Evolutionary conservation across 768 basidiomycete genomes (phyloP).

Genomic region (Boletus insuetus): DNA sequence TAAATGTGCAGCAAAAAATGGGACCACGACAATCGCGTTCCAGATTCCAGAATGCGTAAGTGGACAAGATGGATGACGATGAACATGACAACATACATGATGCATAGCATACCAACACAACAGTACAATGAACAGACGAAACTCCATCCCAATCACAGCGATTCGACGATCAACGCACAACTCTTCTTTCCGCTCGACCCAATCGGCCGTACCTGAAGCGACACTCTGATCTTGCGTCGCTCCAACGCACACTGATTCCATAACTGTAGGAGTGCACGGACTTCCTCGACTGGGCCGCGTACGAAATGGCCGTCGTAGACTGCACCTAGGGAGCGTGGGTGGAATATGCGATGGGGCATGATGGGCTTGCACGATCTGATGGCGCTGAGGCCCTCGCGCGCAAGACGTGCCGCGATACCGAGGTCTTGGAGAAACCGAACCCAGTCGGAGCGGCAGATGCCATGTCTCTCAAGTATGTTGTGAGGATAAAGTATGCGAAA

Average conservation of each 20-base stretch:
- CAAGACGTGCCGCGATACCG: conserved; percentile 26
- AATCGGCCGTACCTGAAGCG: conserved; percentile 9
- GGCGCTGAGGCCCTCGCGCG: conserved; percentile 20
- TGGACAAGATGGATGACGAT: background rate
- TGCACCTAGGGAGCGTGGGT: conserved; percentile 9
- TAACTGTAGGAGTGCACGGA: conserved; percentile 25
- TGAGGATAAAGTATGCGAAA: conserved; percentile 28
- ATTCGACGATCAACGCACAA: conserved; percentile 25
- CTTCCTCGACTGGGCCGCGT: conserved; percentile 18
- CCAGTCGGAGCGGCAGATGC: conserved; percentile 28
- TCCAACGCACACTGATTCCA: conserved; percentile 35
- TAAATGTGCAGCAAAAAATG: background rate
- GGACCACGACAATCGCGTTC: background rate
- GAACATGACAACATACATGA: background rate
- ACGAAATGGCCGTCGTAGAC: conserved; percentile 22
- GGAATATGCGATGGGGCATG: conserved; percentile 14
- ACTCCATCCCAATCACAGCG: conserved; percentile 13
- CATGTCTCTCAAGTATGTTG: conserved; percentile 26
- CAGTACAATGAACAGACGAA: conserved; percentile 1
- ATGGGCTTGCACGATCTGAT: conserved; percentile 22
- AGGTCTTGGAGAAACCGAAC: conserved; percentile 31
- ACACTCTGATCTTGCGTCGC: conserved; percentile 27
- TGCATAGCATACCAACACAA: background rate
- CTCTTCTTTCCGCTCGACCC: conserved; percentile 1
- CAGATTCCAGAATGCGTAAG: background rate